Evolutionary conservation across 306 rosid genomes (phyloP).

Genomic region (Pachyrhizus erosus): DNA sequence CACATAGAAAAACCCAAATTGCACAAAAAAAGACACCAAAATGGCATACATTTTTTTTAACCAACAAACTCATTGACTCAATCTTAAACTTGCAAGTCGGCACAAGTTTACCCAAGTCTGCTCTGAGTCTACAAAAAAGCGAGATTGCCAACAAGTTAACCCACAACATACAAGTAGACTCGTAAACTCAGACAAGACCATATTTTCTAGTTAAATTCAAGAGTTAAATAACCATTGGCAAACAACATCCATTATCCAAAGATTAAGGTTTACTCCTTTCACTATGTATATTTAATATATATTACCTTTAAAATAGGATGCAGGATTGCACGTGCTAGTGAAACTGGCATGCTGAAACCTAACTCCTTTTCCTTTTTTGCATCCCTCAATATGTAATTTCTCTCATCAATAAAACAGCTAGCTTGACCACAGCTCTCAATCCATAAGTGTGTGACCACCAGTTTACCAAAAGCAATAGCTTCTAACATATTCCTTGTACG

Average conservation of each 20-base stretch:
- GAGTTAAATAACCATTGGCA: too few species aligned
- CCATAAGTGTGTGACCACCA: conserved; percentile 95
- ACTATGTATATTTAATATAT: not conserved
- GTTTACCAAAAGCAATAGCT: conserved; percentile 91
- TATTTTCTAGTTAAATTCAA: too few species aligned
- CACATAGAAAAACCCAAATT: too few species aligned
- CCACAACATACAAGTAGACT: too few species aligned
- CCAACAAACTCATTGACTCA: too few species aligned
- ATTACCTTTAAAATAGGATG: conserved; percentile 79
- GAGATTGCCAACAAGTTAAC: too few species aligned
- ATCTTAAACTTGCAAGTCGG: too few species aligned
- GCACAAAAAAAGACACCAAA: too few species aligned
- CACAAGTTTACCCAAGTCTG: too few species aligned
- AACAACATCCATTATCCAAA: not conserved
- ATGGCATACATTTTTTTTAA: too few species aligned
- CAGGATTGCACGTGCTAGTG: conserved; percentile 70
- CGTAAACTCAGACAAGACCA: too few species aligned
- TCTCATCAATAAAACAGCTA: conserved; percentile 87
- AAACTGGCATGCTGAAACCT: conserved; percentile 86
- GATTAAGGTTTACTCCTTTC: conserved; percentile 27
- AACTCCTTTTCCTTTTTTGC: conserved; percentile 88
- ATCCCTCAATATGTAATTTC: conserved; percentile 75
- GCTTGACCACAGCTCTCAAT: conserved; percentile 96
- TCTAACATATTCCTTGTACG: conserved; percentile 93
- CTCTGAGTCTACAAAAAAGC: too few species aligned